Evolutionary conservation across 2,329 filamentous ascomycete species (phyloP), one percentile per base, ranked within the genome.

Genomic region (Zymoseptoria pseudotritici): DNA sequence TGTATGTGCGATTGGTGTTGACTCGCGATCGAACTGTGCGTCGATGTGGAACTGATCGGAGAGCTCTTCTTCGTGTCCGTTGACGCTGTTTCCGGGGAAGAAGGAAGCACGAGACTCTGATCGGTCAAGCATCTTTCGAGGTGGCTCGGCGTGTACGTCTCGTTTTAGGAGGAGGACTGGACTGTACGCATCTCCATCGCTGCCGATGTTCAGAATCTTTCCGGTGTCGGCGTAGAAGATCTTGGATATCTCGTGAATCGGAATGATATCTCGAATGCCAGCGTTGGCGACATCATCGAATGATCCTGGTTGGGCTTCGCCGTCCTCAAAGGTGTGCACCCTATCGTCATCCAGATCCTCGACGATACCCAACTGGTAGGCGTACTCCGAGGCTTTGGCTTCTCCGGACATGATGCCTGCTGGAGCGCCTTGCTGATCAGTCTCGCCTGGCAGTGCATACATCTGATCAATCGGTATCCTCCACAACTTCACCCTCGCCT

Each of bases 221-320:
- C 91, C 91, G 0, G 90, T 95, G 66, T 96, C 90, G 0, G 91
- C 91, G 69, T 96, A 97, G 74, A 96, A 96, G 31, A 96, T 90
- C 70, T 95, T 96, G 5, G 91, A 89, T 4, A 96, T 83, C 68
- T 90, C 83, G 69, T 90, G 86, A 20, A 90, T 83, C 1, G 87
- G 87, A 17, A 90, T 75, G 46, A 83, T 78, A 65, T 89, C 85
- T 53, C 87, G 79, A 26, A 89, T 82, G 1, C 87, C 87, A 13
- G 87, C 87, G 11, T 79, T 73, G 3, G 72, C 62, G 31, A 90
- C 79, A 53, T 83, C 85, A 63, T 87, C 85, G 64, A 83, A 89
- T 0, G 77, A 77, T 2, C 79, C 79, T 6, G 83, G 83, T 54
- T 82, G 80, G 2, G 77, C 71, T 58, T 83, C 81, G 49, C 77